Evolutionary conservation across 2,329 filamentous ascomycete genomes (phyloP).

Genomic region (Didymella sp.): DNA sequence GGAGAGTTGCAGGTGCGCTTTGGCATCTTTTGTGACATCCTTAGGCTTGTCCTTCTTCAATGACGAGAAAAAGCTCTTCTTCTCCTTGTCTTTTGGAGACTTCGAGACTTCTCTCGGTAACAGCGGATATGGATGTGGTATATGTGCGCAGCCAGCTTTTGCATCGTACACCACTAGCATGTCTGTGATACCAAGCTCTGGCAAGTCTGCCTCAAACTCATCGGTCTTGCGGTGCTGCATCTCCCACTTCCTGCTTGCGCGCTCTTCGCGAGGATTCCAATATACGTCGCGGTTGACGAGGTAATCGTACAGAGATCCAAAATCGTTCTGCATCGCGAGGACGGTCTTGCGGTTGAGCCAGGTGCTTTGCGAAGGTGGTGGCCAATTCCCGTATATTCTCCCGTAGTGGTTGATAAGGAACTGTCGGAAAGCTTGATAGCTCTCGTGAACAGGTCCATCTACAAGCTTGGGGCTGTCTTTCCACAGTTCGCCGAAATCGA

Average conservation of each 20-base stretch:
- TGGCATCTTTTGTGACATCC: conserved; percentile 45
- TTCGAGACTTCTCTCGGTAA: conserved; percentile 57
- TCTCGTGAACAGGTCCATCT: conserved; percentile 56
- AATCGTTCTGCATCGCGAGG: conserved; percentile 67
- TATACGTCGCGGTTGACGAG: conserved; percentile 70
- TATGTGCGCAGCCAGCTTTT: conserved; percentile 59
- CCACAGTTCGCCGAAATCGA: conserved; percentile 70
- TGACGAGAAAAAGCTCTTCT: conserved; percentile 41
- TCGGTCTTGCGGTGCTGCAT: conserved; percentile 55
- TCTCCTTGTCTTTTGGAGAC: conserved; percentile 36
- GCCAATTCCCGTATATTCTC: conserved; percentile 67
- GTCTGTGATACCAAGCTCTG: conserved; percentile 69
- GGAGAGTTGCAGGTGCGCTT: conserved; percentile 49
- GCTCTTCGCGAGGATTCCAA: conserved; percentile 69
- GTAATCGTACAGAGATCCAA: conserved; percentile 73
- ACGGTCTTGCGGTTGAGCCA: conserved; percentile 69
- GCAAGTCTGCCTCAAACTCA: conserved; percentile 52
- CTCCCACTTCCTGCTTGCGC: conserved; percentile 69
- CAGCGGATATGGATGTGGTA: conserved; percentile 69
- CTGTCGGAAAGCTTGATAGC: conserved; percentile 65
- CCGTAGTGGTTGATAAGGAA: conserved; percentile 68
- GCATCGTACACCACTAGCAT: conserved; percentile 71
- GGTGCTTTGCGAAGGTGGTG: conserved; percentile 53
- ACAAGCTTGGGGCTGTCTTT: conserved; percentile 42
- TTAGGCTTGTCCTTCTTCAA: conserved; percentile 47